A percentile compares a stretch with the other conserved stretches of the same genome.
phyloP scores from a whole-genome alignment of 2,329 filamentous ascomycete genomes.

The Ophiostoma angusticollis region DNA sequence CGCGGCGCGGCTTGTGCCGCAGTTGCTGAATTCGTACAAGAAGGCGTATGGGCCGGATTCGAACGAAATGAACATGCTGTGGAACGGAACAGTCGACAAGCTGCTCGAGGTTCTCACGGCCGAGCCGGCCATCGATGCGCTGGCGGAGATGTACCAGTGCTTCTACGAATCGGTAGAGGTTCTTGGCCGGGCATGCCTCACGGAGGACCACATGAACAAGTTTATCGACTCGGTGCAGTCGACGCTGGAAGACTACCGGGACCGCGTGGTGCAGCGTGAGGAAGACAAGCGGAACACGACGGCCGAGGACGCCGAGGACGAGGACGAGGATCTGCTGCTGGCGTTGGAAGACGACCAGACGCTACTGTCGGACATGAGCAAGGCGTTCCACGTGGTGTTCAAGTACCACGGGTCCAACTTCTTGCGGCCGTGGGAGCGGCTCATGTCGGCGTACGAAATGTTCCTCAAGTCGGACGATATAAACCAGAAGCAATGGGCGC shows the following conservation, averaged over 20 bases:
- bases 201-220: slow-evolving; percentile 61
- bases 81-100: slow-evolving; percentile 77
- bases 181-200: slow-evolving; percentile 73
- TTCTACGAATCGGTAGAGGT: slow-evolving; percentile 98
- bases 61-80: slow-evolving; percentile 66
- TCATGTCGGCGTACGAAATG: slow-evolving; percentile 72
- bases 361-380: slow-evolving; percentile 97
- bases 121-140: slow-evolving; percentile 88
- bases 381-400: slow-evolving; percentile 97
- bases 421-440: slow-evolving; percentile 73
- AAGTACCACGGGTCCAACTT: slow-evolving; percentile 85
- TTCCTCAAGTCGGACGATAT: slow-evolving; percentile 74
- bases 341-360: slow-evolving; percentile 97
- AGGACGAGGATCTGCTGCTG: slow-evolving; percentile 72
- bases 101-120: slow-evolving; percentile 85
- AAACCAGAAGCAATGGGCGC: slow-evolving; percentile 94
- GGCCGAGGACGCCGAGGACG: slow-evolving; percentile 75
- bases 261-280: slow-evolving; percentile 67
- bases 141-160: slow-evolving; percentile 99
- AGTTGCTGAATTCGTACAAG: slow-evolving; percentile 87
- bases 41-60: slow-evolving; percentile 76
- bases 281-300: slow-evolving; percentile 65
- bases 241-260: slow-evolving; percentile 84
- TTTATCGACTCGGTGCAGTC: slow-evolving; percentile 82
- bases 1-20: slow-evolving; percentile 86